These are phyloP conservation scores for Parastagonospora nodorum DNA, from an alignment of 2,329 filamentous ascomycete genomes.

Conservation along the genomic window DNA sequence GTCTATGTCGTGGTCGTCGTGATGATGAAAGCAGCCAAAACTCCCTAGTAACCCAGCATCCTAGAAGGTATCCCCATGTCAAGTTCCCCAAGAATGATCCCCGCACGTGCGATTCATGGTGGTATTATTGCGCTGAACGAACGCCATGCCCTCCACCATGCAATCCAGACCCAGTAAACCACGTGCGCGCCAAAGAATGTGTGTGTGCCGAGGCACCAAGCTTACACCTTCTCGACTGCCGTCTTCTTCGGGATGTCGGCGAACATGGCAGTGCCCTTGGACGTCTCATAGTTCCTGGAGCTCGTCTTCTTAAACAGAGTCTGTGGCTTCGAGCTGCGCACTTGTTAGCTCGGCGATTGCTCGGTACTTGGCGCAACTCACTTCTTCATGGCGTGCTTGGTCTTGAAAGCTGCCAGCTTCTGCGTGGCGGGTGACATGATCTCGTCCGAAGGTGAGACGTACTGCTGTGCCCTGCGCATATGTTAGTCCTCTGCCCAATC, in stretches of 20 bases:
- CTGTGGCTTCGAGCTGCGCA: conserved; percentile 44
- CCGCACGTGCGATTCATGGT: neutral
- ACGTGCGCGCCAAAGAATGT: conserved; percentile 2
- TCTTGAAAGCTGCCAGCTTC: conserved; percentile 80
- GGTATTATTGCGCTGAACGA: conserved; percentile 6
- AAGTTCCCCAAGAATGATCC: neutral
- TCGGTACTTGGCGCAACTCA: conserved; percentile 18
- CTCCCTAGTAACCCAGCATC: neutral
- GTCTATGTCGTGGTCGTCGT: conserved; percentile 18
- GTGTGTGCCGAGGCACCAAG: no score
- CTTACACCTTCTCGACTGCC: conserved; percentile 2
- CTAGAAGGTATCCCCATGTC: neutral
- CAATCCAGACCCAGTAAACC: no score
- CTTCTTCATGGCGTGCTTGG: conserved; percentile 79
- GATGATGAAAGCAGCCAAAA: conserved; percentile 3
- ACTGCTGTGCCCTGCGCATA: conserved; percentile 56
- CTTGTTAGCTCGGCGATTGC: conserved; percentile 12
- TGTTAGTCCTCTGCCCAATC: conserved; percentile 18
- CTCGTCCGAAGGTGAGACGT: conserved; percentile 83
- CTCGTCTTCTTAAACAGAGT: conserved; percentile 50
- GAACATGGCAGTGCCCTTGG: conserved; percentile 43
- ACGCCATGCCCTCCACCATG: neutral
- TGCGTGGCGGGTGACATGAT: conserved; percentile 87
- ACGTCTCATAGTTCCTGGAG: conserved; percentile 46
- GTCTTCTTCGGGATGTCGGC: conserved; percentile 42